A percentile compares a stretch with the other conserved stretches of the same genome.
phyloP scores from a whole-genome alignment of 2,329 filamentous ascomycete species.

The Dactylellina leptospora region DNA sequence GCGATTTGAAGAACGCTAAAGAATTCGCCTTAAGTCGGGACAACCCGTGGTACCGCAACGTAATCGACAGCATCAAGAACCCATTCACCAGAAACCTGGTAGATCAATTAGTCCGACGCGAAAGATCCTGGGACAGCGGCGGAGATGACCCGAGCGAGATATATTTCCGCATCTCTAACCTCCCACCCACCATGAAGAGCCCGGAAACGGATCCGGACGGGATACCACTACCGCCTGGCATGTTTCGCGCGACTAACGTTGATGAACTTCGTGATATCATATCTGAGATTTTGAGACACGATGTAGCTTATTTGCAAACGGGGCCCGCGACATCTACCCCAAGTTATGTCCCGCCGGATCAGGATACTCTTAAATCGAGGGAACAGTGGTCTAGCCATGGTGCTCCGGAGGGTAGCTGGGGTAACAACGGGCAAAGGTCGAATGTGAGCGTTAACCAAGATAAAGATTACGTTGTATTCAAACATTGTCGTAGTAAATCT shows the following conservation, averaged over 20 bases:
- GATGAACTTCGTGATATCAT: slow-evolving; percentile 29
- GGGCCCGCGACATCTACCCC: too few relatives aligned
- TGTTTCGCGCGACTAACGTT: slow-evolving; percentile 19
- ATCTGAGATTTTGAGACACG: slow-evolving; percentile 18
- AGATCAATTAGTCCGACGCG: slow-evolving; percentile 13
- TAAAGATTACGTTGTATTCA: too few relatives aligned
- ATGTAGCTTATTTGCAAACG: too few relatives aligned
- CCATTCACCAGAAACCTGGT: slow-evolving; percentile 14
- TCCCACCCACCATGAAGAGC: slow-evolving; percentile 23
- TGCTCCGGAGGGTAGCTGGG: too few relatives aligned
- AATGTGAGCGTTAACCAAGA: too few relatives aligned
- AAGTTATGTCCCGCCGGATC: too few relatives aligned
- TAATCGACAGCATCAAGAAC: slow-evolving; percentile 44
- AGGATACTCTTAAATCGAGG: too few relatives aligned
- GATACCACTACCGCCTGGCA: slow-evolving; percentile 40
- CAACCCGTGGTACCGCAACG: slow-evolving; percentile 27
- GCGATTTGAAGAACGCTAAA: not conserved
- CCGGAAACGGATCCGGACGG: slow-evolving; percentile 27
- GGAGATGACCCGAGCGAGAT: not conserved
- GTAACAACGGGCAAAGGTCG: too few relatives aligned
- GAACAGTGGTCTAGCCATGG: too few relatives aligned
- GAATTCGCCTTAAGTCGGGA: not conserved
- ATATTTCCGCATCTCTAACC: slow-evolving; percentile 31
- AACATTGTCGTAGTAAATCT: too few relatives aligned
- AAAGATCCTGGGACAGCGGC: not conserved